These are phyloP conservation scores for Chlorella sorokiniana DNA, from an alignment of 139 green algal species.

Conservation along the genomic window DNA sequence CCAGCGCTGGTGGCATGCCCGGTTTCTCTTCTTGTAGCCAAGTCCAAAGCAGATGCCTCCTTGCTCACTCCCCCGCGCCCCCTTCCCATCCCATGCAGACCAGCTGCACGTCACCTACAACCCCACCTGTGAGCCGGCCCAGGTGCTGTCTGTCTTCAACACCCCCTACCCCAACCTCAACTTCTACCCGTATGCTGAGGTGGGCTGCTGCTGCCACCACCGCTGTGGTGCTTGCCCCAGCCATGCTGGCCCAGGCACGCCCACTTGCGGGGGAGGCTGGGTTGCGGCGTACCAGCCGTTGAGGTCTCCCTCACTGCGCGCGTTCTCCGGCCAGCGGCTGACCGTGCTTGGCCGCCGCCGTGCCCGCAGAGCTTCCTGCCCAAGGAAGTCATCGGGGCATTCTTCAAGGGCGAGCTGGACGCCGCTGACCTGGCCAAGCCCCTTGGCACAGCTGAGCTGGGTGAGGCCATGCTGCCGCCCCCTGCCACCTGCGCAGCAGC, in stretches of 20 bases:
- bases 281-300: too few species aligned
- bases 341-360: too few species aligned
- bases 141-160: neutral
- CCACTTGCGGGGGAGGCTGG: too few species aligned
- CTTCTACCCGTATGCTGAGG: slow-evolving; percentile 2
- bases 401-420: neutral
- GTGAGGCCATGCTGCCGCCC: neutral
- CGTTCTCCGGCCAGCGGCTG: too few species aligned
- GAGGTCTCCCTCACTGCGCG: too few species aligned
- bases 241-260: too few species aligned
- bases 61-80: too few species aligned
- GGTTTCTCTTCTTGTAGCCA: neutral
- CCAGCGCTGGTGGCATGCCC: neutral
- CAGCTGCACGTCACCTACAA: slow-evolving; percentile 18
- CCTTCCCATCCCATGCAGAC: too few species aligned
- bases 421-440: neutral
- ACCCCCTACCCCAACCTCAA: neutral
- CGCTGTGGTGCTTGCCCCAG: too few species aligned
- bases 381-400: neutral
- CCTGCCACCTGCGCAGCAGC: neutral
- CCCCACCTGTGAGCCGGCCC: neutral
- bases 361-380: neutral
- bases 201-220: neutral
- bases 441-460: neutral
- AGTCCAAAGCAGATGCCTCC: too few species aligned